A percentile compares a stretch with the other conserved stretches of the same genome.
Evolutionary conservation across 768 basidiomycete genomes (phyloP).

Genomic region (Tulasnella sp.): DNA sequence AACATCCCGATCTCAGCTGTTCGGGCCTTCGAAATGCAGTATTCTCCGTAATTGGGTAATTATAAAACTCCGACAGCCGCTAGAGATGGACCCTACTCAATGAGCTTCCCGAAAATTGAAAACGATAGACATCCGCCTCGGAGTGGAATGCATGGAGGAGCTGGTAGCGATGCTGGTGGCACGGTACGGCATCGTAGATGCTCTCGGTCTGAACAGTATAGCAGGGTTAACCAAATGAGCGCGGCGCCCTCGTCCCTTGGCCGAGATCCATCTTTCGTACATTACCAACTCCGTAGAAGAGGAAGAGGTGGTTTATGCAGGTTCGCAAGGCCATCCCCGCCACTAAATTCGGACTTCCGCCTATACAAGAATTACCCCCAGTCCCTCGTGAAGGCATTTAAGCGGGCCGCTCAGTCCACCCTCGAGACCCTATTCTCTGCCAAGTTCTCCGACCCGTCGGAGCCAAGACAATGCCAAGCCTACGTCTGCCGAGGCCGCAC

Average conservation of each 20-base stretch:
- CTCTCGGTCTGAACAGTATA: neutral
- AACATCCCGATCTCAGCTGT: neutral
- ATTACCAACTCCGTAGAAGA: neutral
- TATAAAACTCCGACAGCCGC: neutral
- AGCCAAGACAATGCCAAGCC: neutral
- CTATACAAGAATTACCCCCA: neutral
- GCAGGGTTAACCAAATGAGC: neutral
- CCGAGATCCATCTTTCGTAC: neutral
- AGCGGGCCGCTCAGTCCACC: neutral
- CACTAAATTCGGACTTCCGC: neutral
- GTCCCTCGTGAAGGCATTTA: neutral
- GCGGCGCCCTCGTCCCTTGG: neutral
- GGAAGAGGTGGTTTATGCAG: neutral
- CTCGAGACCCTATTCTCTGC: neutral
- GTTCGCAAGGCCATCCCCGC: neutral
- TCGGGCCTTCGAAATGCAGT: neutral
- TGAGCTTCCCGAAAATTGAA: neutral
- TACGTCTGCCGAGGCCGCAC: neutral
- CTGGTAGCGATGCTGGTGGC: neutral
- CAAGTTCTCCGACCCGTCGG: neutral
- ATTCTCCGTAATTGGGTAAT: neutral
- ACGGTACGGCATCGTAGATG: neutral
- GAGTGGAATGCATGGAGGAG: neutral
- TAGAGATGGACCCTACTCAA: neutral
- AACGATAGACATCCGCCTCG: neutral